Base-by-base conservation (phyloP, 2,329 filamentous ascomycete genomes). In the Tolypocladium capitatum region DNA sequence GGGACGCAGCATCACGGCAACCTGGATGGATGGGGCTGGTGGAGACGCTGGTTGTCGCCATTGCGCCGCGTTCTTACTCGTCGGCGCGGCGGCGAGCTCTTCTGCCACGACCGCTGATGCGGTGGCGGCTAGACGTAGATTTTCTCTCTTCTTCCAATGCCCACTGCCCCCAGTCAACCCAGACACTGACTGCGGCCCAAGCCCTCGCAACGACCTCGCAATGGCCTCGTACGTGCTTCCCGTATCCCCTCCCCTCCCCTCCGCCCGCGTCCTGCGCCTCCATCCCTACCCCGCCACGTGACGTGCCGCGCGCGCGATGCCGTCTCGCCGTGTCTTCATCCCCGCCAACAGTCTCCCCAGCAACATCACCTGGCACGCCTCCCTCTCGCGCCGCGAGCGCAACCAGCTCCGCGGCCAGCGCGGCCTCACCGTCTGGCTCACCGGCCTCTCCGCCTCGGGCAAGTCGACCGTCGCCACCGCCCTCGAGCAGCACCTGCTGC, bases 391-490 rank as follows among this genome's bases (percentile, higher is more conserved):
- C 68, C 67, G 72, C 52, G 86, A 92, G 76, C 85, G 86, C 67
- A 83, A 79, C 68, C 64, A 75, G 56, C 71, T 79, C 57, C 86
- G 88, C 68, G 80, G 83, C 66, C 92, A 98, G 69, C 79, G 80
- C 56, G 92, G 92, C 64, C 84, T 94, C 65, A 98, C 92, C 49
- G 83, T 98, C 70, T 98, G 92, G 92, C 86, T 98, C 64, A 98
- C 92, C 1, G 92, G 92, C 47, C 86, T 98, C 54, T 94, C 87
- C 34, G 92, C 91, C 46, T 95, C 88, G 0, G 92, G 92, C 63
- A 98, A 98, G 72, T 96, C 91, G 46, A 98, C 92, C 49, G 87
- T 98, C 53, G 92, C 92, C 48, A 94, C 88, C 3, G 92, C 92
- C 16, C 85, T 98, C 36, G 92, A 98, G 75, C 91, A 96, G 73